These are phyloP conservation scores for Gliomastix tumulicola DNA, from an alignment of 2,329 filamentous ascomycete species.

Conservation along the genomic window DNA sequence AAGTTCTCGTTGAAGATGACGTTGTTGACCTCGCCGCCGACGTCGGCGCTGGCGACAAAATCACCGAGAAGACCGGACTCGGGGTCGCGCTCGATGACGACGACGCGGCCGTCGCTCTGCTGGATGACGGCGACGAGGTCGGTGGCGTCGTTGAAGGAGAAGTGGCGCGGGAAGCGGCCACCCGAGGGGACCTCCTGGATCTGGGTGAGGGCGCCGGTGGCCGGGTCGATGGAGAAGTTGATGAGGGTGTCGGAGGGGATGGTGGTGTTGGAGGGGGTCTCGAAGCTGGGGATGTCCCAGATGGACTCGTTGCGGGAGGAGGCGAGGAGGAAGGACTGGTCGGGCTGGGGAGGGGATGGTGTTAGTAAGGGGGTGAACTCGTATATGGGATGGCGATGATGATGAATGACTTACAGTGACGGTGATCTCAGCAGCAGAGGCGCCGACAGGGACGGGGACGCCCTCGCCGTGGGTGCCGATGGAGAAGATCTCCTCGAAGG, in stretches of 20 bases:
- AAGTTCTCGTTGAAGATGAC: constrained; percentile 37
- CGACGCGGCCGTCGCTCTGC: constrained; percentile 53
- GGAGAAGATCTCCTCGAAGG: constrained; percentile 37
- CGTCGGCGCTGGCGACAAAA: constrained; percentile 31
- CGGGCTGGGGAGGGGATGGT: constrained; percentile 32
- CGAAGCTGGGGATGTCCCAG: constrained; percentile 38
- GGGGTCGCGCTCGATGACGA: constrained; percentile 53
- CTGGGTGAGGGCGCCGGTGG: constrained; percentile 47
- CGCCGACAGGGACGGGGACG: constrained; percentile 27
- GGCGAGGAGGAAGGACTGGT: constrained; percentile 56
- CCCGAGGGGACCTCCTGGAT: constrained; percentile 55
- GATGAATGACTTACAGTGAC: constrained; percentile 48
- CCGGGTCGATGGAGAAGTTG: constrained; percentile 47
- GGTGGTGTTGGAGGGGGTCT: constrained; percentile 29
- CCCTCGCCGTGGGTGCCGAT: constrained; percentile 40
- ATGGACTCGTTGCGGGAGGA: constrained; percentile 59
- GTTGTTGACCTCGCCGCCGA: constrained; percentile 37
- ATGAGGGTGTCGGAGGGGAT: constrained; percentile 58
- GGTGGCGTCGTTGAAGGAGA: constrained; percentile 59
- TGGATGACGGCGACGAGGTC: constrained; percentile 58
- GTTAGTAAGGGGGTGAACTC: neutral
- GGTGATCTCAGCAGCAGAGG: constrained; percentile 47
- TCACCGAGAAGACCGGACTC: constrained; percentile 48
- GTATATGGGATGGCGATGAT: too few relatives aligned
- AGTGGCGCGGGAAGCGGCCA: constrained; percentile 60